phyloP scores from a whole-genome alignment of 768 basidiomycete species.

The Suillus subalutaceus region DNA sequence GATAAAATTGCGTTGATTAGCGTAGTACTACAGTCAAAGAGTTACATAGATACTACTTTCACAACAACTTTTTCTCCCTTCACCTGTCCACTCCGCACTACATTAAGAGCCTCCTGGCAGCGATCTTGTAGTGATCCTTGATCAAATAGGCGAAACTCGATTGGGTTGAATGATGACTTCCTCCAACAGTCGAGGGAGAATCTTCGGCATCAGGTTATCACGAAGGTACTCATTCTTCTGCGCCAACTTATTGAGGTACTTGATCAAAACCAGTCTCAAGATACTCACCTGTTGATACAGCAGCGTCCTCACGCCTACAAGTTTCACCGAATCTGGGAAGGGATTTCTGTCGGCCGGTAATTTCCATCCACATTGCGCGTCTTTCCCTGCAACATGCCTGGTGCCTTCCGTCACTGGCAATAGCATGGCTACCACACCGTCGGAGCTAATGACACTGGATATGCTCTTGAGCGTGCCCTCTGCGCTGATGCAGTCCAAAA shows the following conservation, averaged over 20 bases:
- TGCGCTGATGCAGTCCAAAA: conserved; percentile 43
- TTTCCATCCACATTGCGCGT: conserved; percentile 33
- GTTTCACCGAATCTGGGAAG: conserved; percentile 39
- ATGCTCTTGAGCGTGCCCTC: conserved; percentile 40
- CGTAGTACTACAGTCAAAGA: background rate
- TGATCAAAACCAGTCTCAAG: background rate
- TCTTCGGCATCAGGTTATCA: conserved; percentile 47
- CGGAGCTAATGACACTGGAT: conserved; percentile 38
- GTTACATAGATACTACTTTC: conserved; percentile 26
- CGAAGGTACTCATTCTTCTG: conserved; percentile 49
- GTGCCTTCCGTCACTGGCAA: conserved; percentile 49
- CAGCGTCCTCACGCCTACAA: conserved; percentile 46
- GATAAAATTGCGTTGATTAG: background rate
- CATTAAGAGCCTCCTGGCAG: conserved; percentile 41
- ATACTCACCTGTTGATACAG: conserved; percentile 40
- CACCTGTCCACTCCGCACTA: conserved; percentile 49
- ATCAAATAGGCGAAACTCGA: conserved; percentile 42
- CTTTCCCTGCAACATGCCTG: conserved; percentile 17
- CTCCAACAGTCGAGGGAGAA: conserved; percentile 45
- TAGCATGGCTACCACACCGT: conserved; percentile 46
- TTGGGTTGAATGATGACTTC: conserved; percentile 44
- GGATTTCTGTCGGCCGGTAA: conserved; percentile 39
- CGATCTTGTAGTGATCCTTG: conserved; percentile 46
- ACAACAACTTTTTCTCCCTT: conserved; percentile 55
- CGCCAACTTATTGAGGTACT: conserved; percentile 1